phyloP scores from a whole-genome alignment of 352 stramenopile genomes.

The Phytopythium boreale region DNA sequence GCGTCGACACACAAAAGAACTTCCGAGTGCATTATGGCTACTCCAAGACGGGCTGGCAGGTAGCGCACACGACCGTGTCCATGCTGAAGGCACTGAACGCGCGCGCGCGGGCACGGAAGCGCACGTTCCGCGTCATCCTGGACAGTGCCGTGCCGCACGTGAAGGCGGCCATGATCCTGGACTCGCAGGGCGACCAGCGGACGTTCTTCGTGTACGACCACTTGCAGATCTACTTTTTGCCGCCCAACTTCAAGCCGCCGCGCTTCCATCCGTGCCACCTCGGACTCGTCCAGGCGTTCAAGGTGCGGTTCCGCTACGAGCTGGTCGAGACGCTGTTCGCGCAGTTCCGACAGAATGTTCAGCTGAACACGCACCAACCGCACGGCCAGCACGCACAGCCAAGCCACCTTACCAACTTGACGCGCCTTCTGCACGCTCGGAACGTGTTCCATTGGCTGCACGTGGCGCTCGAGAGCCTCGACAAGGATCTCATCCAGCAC shows the following conservation, averaged over 20 bases:
- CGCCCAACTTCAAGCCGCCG: conserved; percentile 71
- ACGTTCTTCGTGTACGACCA: conserved; percentile 87
- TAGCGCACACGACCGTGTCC: conserved; percentile 72
- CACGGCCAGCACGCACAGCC: conserved; percentile 19
- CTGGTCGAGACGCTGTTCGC: conserved; percentile 76
- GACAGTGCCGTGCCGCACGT: conserved; percentile 81
- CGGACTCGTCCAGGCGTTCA: conserved; percentile 76
- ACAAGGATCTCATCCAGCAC: conserved; percentile 63
- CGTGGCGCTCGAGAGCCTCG: conserved; percentile 67
- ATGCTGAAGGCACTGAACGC: conserved; percentile 79
- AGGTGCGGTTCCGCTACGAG: conserved; percentile 73
- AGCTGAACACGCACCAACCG: conserved; percentile 31
- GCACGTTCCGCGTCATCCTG: conserved; percentile 78
- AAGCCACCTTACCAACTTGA: conserved; percentile 9
- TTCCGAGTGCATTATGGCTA: conserved; percentile 80
- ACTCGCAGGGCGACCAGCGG: conserved; percentile 81
- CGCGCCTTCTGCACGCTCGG: conserved; percentile 58
- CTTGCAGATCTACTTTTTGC: conserved; percentile 78
- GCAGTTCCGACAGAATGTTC: conserved; percentile 48
- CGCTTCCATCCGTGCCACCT: conserved; percentile 76
- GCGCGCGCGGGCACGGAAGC: conserved; percentile 65
- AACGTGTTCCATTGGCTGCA: conserved; percentile 88
- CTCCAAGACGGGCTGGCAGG: conserved; percentile 80
- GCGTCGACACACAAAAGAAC: conserved; percentile 52
- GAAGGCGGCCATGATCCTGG: conserved; percentile 83